phyloP scores from a whole-genome alignment of 2,329 filamentous ascomycete species.

The Thermoascus crustaceus region DNA sequence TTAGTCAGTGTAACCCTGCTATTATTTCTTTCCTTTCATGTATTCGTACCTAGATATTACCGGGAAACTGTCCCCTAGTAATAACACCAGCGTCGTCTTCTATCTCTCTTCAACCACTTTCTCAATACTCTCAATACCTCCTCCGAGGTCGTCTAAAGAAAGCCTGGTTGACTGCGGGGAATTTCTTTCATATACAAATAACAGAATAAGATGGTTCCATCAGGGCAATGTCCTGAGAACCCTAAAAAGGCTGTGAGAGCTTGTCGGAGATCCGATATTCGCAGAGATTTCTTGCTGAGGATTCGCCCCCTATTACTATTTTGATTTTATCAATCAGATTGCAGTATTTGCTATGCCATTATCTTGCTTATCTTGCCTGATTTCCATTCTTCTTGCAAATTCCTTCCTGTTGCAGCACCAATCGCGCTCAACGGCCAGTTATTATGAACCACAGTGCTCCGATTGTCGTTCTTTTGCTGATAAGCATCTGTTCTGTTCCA shows the following conservation, averaged over 20 bases:
- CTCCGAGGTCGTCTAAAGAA: constrained; percentile 4
- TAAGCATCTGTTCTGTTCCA: too few relatives aligned
- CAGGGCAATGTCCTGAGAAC: too few relatives aligned
- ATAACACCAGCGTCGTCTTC: constrained; percentile 6
- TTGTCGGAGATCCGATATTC: constrained; percentile 56
- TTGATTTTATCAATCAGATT: constrained; percentile 63
- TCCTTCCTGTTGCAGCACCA: constrained; percentile 55
- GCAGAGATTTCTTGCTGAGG: constrained; percentile 55
- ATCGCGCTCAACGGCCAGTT: too few relatives aligned
- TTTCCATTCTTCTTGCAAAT: too few relatives aligned
- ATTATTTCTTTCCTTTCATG: not conserved
- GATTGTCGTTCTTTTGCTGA: too few relatives aligned
- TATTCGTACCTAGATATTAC: constrained; percentile 5
- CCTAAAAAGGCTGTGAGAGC: too few relatives aligned
- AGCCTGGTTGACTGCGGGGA: constrained; percentile 3
- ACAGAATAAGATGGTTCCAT: too few relatives aligned
- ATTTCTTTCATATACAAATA: too few relatives aligned
- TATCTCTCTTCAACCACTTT: constrained; percentile 8
- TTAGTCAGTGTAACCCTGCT: too few relatives aligned
- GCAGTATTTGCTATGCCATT: constrained; percentile 58
- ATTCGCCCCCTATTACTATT: constrained; percentile 60
- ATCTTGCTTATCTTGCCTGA: constrained; percentile 60
- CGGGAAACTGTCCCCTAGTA: too few relatives aligned
- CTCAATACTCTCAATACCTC: constrained; percentile 10
- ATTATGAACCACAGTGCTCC: too few relatives aligned